These are phyloP conservation scores for Solanum hybrid DNA, from an alignment of 305 asterid species.

Conservation along the genomic window DNA sequence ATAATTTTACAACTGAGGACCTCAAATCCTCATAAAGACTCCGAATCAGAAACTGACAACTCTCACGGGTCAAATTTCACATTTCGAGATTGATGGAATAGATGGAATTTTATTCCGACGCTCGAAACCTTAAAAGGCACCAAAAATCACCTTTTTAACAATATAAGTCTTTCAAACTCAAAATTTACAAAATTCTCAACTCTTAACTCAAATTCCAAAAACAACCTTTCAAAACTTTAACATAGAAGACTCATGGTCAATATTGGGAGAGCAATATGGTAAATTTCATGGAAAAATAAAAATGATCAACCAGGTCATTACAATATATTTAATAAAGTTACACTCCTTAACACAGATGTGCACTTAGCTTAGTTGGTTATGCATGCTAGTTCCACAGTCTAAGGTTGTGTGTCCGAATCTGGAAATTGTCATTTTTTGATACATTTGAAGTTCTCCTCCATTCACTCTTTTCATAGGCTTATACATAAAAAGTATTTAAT, in stretches of 20 bases:
- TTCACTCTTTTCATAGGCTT: not conserved
- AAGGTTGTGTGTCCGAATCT: not conserved
- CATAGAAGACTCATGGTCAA: not conserved
- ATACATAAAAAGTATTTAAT: too few species aligned
- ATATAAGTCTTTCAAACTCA: not conserved
- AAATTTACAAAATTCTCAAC: not conserved
- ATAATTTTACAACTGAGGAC: too few species aligned
- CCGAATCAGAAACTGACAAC: not conserved
- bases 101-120: not conserved
- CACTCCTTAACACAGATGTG: not conserved
- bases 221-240: not conserved
- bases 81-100: not conserved
- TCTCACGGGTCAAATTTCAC: not conserved
- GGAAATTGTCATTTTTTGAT: not conserved
- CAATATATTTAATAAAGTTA: not conserved
- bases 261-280: too few species aligned
- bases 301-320: not conserved
- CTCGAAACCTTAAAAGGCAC: not conserved
- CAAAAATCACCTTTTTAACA: too few species aligned
- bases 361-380: not conserved
- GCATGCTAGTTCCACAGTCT: not conserved
- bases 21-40: not conserved
- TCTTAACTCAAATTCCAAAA: not conserved
- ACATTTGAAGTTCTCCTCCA: not conserved
- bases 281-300: too few species aligned